Evolutionary conservation across 345 rosid genomes (phyloP).

Genomic region (Anacardium occidentale): DNA sequence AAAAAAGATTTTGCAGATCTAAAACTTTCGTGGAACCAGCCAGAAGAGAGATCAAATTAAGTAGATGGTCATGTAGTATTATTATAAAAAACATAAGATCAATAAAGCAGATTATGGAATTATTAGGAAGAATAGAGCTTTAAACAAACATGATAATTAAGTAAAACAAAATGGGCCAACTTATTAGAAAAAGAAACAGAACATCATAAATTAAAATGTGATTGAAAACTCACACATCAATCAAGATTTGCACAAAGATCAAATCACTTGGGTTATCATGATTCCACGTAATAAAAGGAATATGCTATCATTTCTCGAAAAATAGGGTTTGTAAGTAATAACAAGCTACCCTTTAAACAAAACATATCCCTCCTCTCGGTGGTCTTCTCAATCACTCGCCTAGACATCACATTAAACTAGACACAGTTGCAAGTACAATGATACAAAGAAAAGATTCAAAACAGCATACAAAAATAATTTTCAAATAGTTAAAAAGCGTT

Average conservation of each 20-base stretch:
- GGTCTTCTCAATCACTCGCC: neutral
- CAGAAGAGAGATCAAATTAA: neutral
- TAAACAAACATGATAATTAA: slow-evolving; percentile 11
- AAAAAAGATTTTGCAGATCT: slow-evolving; percentile 9
- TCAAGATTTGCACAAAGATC: slow-evolving; percentile 11
- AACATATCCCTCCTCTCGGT: neutral
- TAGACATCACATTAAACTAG: neutral
- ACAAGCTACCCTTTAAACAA: neutral
- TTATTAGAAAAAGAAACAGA: slow-evolving; percentile 6
- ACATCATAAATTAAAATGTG: neutral
- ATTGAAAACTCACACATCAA: slow-evolving; percentile 18
- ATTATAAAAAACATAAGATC: too few relatives aligned
- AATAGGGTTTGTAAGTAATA: neutral
- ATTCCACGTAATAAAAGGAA: neutral
- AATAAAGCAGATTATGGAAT: neutral
- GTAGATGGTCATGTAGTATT: neutral
- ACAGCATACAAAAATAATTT: too few relatives aligned
- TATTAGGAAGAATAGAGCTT: slow-evolving; percentile 5
- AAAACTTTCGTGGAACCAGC: neutral
- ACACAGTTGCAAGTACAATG: too few relatives aligned
- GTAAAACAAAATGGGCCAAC: slow-evolving; percentile 13
- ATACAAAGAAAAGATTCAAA: too few relatives aligned
- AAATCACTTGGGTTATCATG: slow-evolving; percentile 3
- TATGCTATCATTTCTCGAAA: neutral
- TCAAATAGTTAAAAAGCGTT: neutral